A percentile compares a stretch with the other conserved stretches of the same genome.
Evolutionary conservation across 768 basidiomycete species (phyloP).

Genomic region (Amanita rimosa): DNA sequence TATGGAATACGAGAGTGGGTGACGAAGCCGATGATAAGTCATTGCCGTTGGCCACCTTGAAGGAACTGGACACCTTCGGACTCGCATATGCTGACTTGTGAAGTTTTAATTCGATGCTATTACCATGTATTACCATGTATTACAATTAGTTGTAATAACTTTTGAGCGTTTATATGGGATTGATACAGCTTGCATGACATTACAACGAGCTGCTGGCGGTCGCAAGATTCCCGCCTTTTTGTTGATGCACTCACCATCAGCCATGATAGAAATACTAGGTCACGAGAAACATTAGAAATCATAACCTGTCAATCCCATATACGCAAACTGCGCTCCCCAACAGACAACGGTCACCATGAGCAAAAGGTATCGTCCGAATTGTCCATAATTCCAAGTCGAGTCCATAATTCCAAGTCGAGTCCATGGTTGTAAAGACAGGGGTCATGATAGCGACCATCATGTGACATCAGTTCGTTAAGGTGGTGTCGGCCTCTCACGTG

Average conservation of each 20-base stretch:
- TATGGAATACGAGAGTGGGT: constrained; percentile 74
- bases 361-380: constrained; percentile 73
- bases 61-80: constrained; percentile 33
- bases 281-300: constrained; percentile 12
- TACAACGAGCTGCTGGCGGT: neutral
- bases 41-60: constrained; percentile 64
- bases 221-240: neutral
- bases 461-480: too few species aligned
- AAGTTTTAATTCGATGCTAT: too few species aligned
- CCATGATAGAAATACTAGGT: neutral
- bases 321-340: constrained; percentile 74
- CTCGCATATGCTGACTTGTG: too few species aligned
- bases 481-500: too few species aligned
- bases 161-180: neutral
- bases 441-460: constrained; percentile 84
- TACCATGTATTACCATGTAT: neutral
- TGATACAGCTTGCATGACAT: neutral
- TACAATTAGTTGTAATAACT: neutral
- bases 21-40: constrained; percentile 73
- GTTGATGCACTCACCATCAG: neutral
- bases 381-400: constrained; percentile 65
- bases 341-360: constrained; percentile 59
- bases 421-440: constrained; percentile 68
- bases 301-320: constrained; percentile 58
- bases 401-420: too few species aligned